Percentiles rank a stretch among this genome's conserved stretches.
phyloP scores from a whole-genome alignment of 202 grass and related monocot genomes.

The Digitaria exilis region DNA sequence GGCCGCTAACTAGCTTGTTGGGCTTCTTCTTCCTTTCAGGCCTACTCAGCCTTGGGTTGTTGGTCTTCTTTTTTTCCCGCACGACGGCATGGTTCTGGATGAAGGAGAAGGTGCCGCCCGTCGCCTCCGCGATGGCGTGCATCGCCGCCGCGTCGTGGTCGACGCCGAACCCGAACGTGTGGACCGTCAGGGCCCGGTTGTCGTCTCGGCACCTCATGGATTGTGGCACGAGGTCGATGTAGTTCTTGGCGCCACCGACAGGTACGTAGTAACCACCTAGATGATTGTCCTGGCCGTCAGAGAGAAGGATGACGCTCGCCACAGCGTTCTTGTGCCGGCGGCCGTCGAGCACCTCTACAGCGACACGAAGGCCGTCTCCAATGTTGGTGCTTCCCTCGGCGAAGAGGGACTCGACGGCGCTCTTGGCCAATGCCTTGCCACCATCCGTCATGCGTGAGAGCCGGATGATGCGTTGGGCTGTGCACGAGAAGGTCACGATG shows the following conservation, averaged over 20 bases:
- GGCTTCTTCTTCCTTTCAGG: too few species aligned
- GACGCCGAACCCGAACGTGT: slow-evolving; percentile 55
- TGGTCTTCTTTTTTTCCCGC: too few species aligned
- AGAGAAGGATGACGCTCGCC: slow-evolving; percentile 54
- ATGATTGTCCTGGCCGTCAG: slow-evolving; percentile 47
- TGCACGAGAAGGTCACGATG: slow-evolving; percentile 7
- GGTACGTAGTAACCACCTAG: background rate
- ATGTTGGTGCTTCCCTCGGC: slow-evolving; percentile 44
- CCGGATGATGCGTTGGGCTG: background rate
- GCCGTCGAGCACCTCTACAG: slow-evolving; percentile 48
- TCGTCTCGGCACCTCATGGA: background rate
- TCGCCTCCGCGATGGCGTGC: slow-evolving; percentile 8
- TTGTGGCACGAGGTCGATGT: background rate
- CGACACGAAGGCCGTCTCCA: slow-evolving; percentile 49
- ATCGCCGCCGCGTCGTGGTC: slow-evolving; percentile 39
- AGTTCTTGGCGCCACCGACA: background rate
- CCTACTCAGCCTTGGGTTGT: too few species aligned
- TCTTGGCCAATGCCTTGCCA: slow-evolving; percentile 1
- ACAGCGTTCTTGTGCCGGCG: slow-evolving; percentile 41
- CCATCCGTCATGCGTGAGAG: slow-evolving; percentile 37
- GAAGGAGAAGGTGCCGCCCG: slow-evolving; percentile 40
- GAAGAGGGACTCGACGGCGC: slow-evolving; percentile 20
- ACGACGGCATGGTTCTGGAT: slow-evolving; percentile 46
- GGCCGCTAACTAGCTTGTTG: too few species aligned
- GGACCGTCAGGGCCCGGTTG: background rate